These are phyloP conservation scores for Ascobolus immersus DNA, from an alignment of 495 filamentous ascomycete species.

Conservation along the genomic window DNA sequence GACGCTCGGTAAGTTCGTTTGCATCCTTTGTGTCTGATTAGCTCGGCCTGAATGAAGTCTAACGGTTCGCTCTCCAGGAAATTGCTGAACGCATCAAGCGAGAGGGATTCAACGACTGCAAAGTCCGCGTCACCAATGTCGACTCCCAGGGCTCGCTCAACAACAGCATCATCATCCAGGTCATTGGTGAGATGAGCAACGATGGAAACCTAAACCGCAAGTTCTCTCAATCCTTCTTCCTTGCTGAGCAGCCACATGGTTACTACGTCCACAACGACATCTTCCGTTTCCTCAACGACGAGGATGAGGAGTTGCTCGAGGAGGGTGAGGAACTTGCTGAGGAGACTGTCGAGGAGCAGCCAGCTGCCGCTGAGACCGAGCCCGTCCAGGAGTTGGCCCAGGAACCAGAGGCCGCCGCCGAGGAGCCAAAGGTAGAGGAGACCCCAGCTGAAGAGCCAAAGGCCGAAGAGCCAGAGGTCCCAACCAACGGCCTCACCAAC, in stretches of 20 bases:
- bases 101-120: constrained; percentile 88
- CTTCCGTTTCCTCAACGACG: constrained; percentile 67
- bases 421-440: constrained; percentile 24
- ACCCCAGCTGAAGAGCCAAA: constrained; percentile 3
- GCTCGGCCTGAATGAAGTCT: too few species aligned
- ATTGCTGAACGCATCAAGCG: constrained; percentile 85
- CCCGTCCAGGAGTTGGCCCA: constrained; percentile 24
- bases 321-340: constrained; percentile 22
- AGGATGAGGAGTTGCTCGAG: constrained; percentile 39
- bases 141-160: constrained; percentile 80
- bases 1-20: constrained; percentile 45
- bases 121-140: constrained; percentile 92
- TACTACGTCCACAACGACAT: constrained; percentile 98
- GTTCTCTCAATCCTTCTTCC: constrained; percentile 94
- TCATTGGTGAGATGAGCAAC: constrained; percentile 94
- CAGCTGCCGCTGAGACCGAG: constrained; percentile 22
- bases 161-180: constrained; percentile 72
- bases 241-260: constrained; percentile 83
- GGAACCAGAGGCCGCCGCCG: constrained; percentile 23
- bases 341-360: constrained; percentile 21
- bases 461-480: constrained; percentile 10
- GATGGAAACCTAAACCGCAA: constrained; percentile 72
- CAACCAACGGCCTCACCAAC: too few species aligned
- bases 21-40: background rate
- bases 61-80: constrained; percentile 26